A percentile compares a stretch with the other conserved stretches of the same genome.
Conservation (phyloP, 805 yeast species). For the Ogataea paraovalis region DNA sequence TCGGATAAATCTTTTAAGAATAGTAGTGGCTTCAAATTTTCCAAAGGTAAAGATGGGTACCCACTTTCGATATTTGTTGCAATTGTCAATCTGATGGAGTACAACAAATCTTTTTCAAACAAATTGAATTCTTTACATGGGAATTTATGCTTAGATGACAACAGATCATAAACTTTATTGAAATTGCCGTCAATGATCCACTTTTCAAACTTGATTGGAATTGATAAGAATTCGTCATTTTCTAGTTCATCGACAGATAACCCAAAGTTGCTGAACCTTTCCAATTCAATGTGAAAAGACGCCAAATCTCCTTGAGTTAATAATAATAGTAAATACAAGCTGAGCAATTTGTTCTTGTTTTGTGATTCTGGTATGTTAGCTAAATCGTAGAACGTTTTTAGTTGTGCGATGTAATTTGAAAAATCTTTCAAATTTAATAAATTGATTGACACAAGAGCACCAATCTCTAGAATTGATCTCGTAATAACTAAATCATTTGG, state of each 20-base stretch:
- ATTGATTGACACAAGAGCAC: conserved; percentile 76
- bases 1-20: conserved; percentile 56
- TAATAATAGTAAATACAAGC: conserved; percentile 70
- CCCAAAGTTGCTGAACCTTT: conserved; percentile 52
- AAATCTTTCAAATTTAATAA: conserved; percentile 58
- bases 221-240: conserved; percentile 65
- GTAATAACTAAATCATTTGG: conserved; percentile 71
- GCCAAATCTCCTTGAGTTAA: conserved; percentile 82
- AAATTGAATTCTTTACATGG: conserved; percentile 73
- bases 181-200: conserved; percentile 97
- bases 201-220: conserved; percentile 86
- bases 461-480: conserved; percentile 81
- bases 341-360: conserved; percentile 68
- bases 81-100: conserved; percentile 81
- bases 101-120: conserved; percentile 69
- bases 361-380: conserved; percentile 35
- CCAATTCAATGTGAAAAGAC: conserved; percentile 86
- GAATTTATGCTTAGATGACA: conserved; percentile 47
- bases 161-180: conserved; percentile 79
- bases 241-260: conserved; percentile 48
- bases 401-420: conserved; percentile 66
- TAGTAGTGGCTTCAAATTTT: conserved; percentile 76
- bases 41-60: conserved; percentile 69
- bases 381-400: conserved; percentile 69
- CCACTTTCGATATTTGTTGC: conserved; percentile 79